Evolutionary conservation across 2,329 filamentous ascomycete species (phyloP).

Genomic region (Curvularia lunata): DNA sequence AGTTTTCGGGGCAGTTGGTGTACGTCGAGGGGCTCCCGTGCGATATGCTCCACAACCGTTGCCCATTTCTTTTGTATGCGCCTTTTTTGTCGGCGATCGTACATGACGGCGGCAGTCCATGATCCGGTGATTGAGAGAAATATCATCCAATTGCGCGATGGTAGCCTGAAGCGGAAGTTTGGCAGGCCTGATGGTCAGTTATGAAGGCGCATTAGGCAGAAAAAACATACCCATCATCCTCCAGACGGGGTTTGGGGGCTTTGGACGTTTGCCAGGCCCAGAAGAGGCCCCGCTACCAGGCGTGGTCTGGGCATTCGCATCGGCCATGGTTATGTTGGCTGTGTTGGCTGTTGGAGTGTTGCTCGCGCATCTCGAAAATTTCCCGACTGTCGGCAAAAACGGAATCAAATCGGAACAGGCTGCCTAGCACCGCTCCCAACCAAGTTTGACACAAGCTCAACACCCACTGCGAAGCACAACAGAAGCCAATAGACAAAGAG

Average conservation of each 20-base stretch:
- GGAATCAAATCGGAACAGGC: slow-evolving; percentile 27
- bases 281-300: slow-evolving; percentile 30
- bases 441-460: slow-evolving; percentile 1
- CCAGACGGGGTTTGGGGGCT: slow-evolving; percentile 48
- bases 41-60: slow-evolving; percentile 81
- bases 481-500: not conserved
- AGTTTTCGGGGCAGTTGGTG: slow-evolving; percentile 80
- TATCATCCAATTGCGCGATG: slow-evolving; percentile 97
- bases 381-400: slow-evolving; percentile 25
- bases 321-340: slow-evolving; percentile 39
- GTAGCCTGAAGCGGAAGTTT: slow-evolving; percentile 80
- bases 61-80: slow-evolving; percentile 86
- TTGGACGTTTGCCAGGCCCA: slow-evolving; percentile 35
- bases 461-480: not conserved
- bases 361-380: slow-evolving; percentile 33
- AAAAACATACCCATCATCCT: slow-evolving; percentile 48
- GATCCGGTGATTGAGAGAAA: slow-evolving; percentile 82
- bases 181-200: slow-evolving; percentile 69
- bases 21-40: slow-evolving; percentile 74
- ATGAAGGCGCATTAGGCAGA: slow-evolving; percentile 6
- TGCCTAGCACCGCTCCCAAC: slow-evolving; percentile 7
- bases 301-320: slow-evolving; percentile 39
- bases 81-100: slow-evolving; percentile 91
- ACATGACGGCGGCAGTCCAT: slow-evolving; percentile 80
- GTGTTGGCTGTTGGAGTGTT: slow-evolving; percentile 19